Percentiles rank a stretch among this genome's conserved stretches.
Evolutionary conservation across 2,329 filamentous ascomycete genomes (phyloP).

Genomic region (Paraphoma chrysanthemicola): DNA sequence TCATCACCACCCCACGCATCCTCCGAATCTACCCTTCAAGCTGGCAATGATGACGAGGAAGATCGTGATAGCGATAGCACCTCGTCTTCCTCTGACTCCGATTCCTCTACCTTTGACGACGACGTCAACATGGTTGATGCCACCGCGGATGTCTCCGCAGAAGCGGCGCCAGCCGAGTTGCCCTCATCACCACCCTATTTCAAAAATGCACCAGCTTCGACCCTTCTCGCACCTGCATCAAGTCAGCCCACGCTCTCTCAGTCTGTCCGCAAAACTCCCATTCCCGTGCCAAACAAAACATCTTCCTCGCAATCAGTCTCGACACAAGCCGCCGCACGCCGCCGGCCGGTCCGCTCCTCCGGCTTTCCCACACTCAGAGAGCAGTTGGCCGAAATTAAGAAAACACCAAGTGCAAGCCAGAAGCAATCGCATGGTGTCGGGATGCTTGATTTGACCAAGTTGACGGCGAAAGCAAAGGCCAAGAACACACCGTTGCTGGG

Average conservation of each 20-base stretch:
- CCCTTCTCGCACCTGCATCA: conserved; percentile 8
- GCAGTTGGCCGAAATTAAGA: conserved; percentile 17
- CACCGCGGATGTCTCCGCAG: no score
- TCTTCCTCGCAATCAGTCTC: conserved; percentile 12
- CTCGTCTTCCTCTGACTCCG: no score
- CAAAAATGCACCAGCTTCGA: background rate
- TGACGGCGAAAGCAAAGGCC: background rate
- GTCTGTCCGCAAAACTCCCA: conserved; percentile 6
- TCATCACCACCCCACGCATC: no score
- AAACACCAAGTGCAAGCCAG: conserved; percentile 7
- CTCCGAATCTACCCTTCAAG: no score
- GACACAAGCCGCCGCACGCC: conserved; percentile 12
- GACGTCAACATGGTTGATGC: no score
- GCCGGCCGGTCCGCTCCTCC: conserved; percentile 6
- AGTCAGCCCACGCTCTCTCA: conserved; percentile 11
- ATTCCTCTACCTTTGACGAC: no score
- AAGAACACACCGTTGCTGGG: background rate
- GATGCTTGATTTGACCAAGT: conserved; percentile 13
- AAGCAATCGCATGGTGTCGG: conserved; percentile 16
- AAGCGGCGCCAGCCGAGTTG: no score
- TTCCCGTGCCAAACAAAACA: conserved; percentile 9
- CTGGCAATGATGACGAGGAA: no score
- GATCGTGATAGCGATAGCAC: no score
- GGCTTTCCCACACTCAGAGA: conserved; percentile 19
- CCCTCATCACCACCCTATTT: conserved; percentile 21